Evolutionary conservation across 345 rosid species (phyloP).

Genomic region (Orychophragmus violaceus): DNA sequence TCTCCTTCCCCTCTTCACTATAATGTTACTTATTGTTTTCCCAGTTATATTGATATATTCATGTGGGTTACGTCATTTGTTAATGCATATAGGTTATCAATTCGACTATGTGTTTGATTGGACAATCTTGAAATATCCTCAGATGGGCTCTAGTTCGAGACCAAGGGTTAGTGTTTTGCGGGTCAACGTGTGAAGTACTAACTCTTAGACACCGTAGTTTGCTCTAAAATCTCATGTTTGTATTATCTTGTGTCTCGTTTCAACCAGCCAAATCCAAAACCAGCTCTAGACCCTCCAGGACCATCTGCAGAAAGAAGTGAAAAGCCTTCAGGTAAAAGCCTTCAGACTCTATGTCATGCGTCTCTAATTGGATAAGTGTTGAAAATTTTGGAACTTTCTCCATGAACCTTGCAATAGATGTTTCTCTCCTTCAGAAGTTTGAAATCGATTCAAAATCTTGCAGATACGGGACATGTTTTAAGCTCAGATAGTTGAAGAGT

Average conservation of each 20-base stretch:
- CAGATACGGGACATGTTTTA: neutral
- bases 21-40: neutral
- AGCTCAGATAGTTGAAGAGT: neutral
- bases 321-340: constrained; percentile 57
- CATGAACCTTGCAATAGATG: neutral
- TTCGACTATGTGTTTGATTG: constrained; percentile 94
- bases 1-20: neutral
- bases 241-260: neutral
- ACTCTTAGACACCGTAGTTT: neutral
- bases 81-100: constrained; percentile 65
- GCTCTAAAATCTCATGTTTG: neutral
- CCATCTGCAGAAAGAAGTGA: constrained; percentile 52
- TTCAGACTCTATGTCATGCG: neutral
- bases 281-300: constrained; percentile 45
- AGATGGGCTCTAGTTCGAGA: constrained; percentile 69
- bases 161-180: constrained; percentile 44
- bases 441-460: neutral
- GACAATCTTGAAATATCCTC: constrained; percentile 88
- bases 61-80: neutral
- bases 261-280: constrained; percentile 47
- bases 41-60: neutral
- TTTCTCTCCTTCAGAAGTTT: neutral
- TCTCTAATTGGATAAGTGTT: neutral
- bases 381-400: neutral
- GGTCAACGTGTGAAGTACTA: neutral